These are phyloP conservation scores for Scytalidium sp. DNA, from an alignment of 2,329 filamentous ascomycete species.

Conservation along the genomic window DNA sequence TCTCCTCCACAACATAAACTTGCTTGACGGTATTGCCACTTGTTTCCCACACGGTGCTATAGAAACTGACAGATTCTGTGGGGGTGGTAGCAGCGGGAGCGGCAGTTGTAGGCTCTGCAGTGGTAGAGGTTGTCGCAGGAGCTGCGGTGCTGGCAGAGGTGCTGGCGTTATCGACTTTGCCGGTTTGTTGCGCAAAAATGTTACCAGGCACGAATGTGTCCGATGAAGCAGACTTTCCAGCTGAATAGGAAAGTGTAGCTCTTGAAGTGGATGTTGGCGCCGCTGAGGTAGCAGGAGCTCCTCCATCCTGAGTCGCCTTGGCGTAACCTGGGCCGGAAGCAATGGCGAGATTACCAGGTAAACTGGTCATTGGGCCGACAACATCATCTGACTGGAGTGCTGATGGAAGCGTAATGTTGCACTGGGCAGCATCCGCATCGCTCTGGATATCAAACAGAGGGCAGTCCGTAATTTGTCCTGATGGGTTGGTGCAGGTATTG, in stretches of 20 bases:
- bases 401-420: constrained; percentile 61
- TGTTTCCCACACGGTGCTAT: constrained; percentile 53
- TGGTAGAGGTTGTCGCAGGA: neutral
- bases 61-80: constrained; percentile 22
- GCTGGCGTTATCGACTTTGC: too few species aligned
- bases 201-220: constrained; percentile 24
- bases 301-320: constrained; percentile 11
- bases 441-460: constrained; percentile 68
- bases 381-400: constrained; percentile 58
- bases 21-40: constrained; percentile 48
- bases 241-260: constrained; percentile 23
- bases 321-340: constrained; percentile 39
- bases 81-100: constrained; percentile 3
- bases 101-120: neutral
- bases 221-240: constrained; percentile 16
- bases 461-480: constrained; percentile 72
- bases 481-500: constrained; percentile 68
- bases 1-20: constrained; percentile 54
- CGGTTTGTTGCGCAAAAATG: constrained; percentile 28
- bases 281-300: constrained; percentile 1
- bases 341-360: constrained; percentile 64
- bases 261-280: constrained; percentile 16
- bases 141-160: neutral
- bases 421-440: constrained; percentile 51
- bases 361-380: constrained; percentile 43